Percentiles rank a stretch among this genome's conserved stretches.
phyloP scores from a whole-genome alignment of 768 basidiomycete species.

The Rhodotorula sphaerocarpa region DNA sequence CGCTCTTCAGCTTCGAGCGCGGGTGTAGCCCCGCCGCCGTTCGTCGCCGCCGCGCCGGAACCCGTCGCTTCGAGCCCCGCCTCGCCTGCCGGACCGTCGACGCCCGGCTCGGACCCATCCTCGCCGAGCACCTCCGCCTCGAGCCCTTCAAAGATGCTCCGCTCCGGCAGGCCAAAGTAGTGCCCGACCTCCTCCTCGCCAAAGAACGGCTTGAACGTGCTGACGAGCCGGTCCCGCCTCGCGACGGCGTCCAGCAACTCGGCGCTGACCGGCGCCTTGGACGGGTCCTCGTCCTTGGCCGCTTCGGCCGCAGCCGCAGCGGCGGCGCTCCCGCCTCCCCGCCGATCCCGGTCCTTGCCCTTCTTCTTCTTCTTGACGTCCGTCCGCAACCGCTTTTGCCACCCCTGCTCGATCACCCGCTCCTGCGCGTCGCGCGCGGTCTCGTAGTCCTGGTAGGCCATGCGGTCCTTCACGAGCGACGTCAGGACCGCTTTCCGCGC shows the following conservation, averaged over 20 bases:
- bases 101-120: neutral
- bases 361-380: slow-evolving; percentile 54
- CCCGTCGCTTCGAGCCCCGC: no score
- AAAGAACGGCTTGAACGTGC: slow-evolving; percentile 65
- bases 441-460: slow-evolving; percentile 86
- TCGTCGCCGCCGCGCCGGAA: no score
- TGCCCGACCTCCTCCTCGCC: slow-evolving; percentile 55
- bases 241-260: slow-evolving; percentile 64
- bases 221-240: slow-evolving; percentile 69
- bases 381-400: slow-evolving; percentile 65
- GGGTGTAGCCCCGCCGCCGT: no score
- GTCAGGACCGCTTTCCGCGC: slow-evolving; percentile 65
- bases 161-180: slow-evolving; percentile 67
- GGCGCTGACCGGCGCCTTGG: slow-evolving; percentile 57
- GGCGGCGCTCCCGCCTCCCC: slow-evolving; percentile 34
- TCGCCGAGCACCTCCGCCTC: slow-evolving; percentile 7
- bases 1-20: no score
- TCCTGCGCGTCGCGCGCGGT: slow-evolving; percentile 77
- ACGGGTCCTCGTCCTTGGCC: slow-evolving; percentile 43
- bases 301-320: slow-evolving; percentile 37
- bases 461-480: slow-evolving; percentile 68
- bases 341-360: slow-evolving; percentile 52
- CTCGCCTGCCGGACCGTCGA: no score
- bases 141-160: slow-evolving; percentile 66
- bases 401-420: slow-evolving; percentile 66